Percentiles rank a stretch among this genome's conserved stretches.
Conservation (phyloP, 768 basidiomycete species). For the Auricularia sp. region DNA sequence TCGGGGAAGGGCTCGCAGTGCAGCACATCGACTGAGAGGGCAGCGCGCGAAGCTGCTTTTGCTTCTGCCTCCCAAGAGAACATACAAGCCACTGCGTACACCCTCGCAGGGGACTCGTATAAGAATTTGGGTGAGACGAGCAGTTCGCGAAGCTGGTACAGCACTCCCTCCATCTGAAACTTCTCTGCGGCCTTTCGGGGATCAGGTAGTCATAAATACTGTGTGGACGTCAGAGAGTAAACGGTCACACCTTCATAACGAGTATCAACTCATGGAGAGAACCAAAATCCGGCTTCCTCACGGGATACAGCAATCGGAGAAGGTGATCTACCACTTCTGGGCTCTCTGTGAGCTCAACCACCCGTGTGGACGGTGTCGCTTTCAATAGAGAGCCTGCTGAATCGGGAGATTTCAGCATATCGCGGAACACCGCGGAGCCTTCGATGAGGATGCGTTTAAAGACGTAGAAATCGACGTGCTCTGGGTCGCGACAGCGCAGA, state of each 20-base stretch:
- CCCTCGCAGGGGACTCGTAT: conserved; percentile 39
- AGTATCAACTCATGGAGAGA: not conserved
- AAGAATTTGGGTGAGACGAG: conserved; percentile 44
- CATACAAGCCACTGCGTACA: conserved; percentile 62
- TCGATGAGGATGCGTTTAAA: conserved; percentile 52
- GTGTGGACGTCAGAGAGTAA: not conserved
- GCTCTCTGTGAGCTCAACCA: conserved; percentile 48
- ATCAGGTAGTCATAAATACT: conserved; percentile 42
- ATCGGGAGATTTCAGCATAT: conserved; percentile 62
- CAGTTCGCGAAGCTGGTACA: conserved; percentile 36
- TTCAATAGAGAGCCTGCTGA: conserved; percentile 17
- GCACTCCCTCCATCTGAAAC: conserved; percentile 46
- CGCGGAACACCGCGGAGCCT: conserved; percentile 58
- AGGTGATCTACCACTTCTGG: conserved; percentile 35
- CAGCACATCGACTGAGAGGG: conserved; percentile 42
- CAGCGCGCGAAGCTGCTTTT: conserved; percentile 46
- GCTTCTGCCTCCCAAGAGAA: conserved; percentile 57
- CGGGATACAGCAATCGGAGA: conserved; percentile 53
- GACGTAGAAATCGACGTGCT: conserved; percentile 41
- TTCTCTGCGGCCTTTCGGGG: conserved; percentile 45
- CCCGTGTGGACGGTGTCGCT: conserved; percentile 16
- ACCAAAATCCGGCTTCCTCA: conserved; percentile 10
- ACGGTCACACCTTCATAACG: not conserved
- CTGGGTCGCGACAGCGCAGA: conserved; percentile 23
- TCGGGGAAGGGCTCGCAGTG: conserved; percentile 12